A percentile compares a stretch with the other conserved stretches of the same genome.
These are phyloP conservation scores for Penicillium lagena DNA, from an alignment of 495 filamentous ascomycete genomes.

Conservation along the genomic window DNA sequence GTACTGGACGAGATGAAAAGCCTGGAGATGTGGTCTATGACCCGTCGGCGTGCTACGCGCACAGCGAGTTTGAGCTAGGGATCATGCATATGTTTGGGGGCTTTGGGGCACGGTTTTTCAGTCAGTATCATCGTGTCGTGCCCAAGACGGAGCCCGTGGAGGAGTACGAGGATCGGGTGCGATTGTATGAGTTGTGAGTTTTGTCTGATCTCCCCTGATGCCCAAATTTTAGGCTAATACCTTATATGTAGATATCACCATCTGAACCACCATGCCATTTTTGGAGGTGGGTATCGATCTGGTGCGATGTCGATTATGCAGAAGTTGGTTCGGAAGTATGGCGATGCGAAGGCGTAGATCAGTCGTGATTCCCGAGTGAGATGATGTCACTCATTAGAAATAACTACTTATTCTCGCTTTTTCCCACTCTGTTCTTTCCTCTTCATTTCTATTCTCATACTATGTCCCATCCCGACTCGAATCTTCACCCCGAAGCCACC, in stretches of 20 bases:
- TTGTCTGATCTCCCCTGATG: not conserved
- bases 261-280: conserved; percentile 81
- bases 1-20: conserved; percentile 30
- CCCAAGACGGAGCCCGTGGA: conserved; percentile 74
- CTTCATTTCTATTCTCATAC: not conserved
- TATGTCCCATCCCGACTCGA: conserved; percentile 32
- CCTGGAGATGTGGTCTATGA: conserved; percentile 81
- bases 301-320: conserved; percentile 73
- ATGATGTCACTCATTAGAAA: not conserved
- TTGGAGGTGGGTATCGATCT: conserved; percentile 67
- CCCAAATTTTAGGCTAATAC: no score
- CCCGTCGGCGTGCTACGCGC: conserved; percentile 72
- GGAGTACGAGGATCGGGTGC: conserved; percentile 77
- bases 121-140: conserved; percentile 67
- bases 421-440: not conserved
- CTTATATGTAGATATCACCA: conserved; percentile 65
- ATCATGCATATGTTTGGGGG: conserved; percentile 98
- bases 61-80: conserved; percentile 82
- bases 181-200: conserved; percentile 76
- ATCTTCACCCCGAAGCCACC: conserved; percentile 47
- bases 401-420: not conserved
- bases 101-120: conserved; percentile 65
- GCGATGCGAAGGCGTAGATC: conserved; percentile 4
- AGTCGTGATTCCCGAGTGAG: no score
- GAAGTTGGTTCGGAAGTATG: conserved; percentile 63